A percentile compares a stretch with the other conserved stretches of the same genome.
Evolutionary conservation across 2,329 filamentous ascomycete species (phyloP).

Genomic region (Teratosphaeriaceae sp.): DNA sequence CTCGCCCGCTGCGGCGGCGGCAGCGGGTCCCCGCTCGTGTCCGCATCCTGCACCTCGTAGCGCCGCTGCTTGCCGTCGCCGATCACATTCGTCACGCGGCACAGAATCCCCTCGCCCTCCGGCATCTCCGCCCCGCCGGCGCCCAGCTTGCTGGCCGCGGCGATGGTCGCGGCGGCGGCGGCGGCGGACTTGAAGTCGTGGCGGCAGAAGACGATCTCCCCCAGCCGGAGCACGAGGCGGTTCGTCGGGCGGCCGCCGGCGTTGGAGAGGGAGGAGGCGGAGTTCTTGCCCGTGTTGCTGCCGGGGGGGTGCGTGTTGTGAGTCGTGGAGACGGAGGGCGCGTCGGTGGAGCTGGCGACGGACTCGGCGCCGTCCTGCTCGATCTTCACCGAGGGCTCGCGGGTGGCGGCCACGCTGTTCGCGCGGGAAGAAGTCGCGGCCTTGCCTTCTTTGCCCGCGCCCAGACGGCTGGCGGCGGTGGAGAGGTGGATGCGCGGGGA

Average conservation of each 20-base stretch:
- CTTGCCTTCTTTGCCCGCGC: constrained; percentile 26
- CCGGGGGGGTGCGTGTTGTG: not conserved
- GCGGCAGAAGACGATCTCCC: constrained; percentile 46
- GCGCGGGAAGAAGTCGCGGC: constrained; percentile 22
- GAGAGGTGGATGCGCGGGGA: constrained; percentile 26
- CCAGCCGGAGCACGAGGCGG: constrained; percentile 29
- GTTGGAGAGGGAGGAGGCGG: constrained; percentile 18
- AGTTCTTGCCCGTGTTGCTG: constrained; percentile 1
- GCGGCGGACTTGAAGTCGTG: constrained; percentile 30
- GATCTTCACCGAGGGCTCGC: constrained; percentile 46
- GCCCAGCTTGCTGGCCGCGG: not conserved
- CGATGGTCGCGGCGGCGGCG: not conserved
- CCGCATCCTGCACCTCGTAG: constrained; percentile 47
- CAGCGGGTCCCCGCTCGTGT: constrained; percentile 27
- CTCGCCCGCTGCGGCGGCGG: constrained; percentile 33
- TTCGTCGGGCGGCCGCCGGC: constrained; percentile 17
- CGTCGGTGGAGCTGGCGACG: constrained; percentile 38
- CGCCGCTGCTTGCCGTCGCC: constrained; percentile 48
- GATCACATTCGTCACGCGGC: constrained; percentile 45
- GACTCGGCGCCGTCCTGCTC: constrained; percentile 39
- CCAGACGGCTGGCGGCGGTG: constrained; percentile 17
- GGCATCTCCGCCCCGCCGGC: constrained; percentile 20
- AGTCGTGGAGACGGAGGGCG: constrained; percentile 22
- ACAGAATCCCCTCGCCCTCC: constrained; percentile 47
- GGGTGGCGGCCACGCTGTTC: constrained; percentile 39